Evolutionary conservation across 164 flowering plant genomes (phyloP), one percentile per base, ranked within the genome.

Genomic region (Malania oleifera): DNA sequence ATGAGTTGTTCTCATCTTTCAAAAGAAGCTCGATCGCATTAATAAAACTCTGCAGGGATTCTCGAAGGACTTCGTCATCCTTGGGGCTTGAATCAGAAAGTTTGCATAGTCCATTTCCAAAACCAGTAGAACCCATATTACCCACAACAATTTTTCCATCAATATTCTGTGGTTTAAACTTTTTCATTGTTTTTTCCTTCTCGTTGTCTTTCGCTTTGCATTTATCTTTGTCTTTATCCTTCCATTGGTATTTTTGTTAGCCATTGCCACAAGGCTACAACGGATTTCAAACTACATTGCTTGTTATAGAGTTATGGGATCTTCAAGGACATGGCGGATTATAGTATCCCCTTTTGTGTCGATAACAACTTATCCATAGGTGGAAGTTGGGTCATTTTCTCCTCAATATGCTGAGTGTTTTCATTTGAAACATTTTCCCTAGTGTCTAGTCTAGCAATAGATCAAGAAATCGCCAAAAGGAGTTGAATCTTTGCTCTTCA

Each of bases 251-350:
- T 87, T 88, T 47, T 98, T 75, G 64, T 77, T 87, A 51, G 80
- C 68, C 28, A 89, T 84, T 57, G 82, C 78, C 34, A 77, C 72
- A 54, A 93, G 64, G 59, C 71, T 84, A 60, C 85, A 96, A 45
- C 80, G 75, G 60, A 93, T 93, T 74, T 93, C 99, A 62, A 87
- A 69, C 69, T 93, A 97, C 99, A 93, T 93, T 54, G 99, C 99
- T 74, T 81, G 96, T 76, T 93, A 97, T n/a, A 93, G 91, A 18
- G 97, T 93, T 38, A 86, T 95, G 1, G 99, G 91, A 80, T 93
- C 99, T 71, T 93, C 99, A 65, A 93, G 92, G 54, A 93, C 76
- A 70, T 93, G 97, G n/a, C 95, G 85, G 29, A 93, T 77, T 50
- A 93, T 88, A 14, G 79, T 76, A 95, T 89, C 74, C 75, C 85